phyloP scores from a whole-genome alignment of 106 monocot species.

The Dioscorea alata region DNA sequence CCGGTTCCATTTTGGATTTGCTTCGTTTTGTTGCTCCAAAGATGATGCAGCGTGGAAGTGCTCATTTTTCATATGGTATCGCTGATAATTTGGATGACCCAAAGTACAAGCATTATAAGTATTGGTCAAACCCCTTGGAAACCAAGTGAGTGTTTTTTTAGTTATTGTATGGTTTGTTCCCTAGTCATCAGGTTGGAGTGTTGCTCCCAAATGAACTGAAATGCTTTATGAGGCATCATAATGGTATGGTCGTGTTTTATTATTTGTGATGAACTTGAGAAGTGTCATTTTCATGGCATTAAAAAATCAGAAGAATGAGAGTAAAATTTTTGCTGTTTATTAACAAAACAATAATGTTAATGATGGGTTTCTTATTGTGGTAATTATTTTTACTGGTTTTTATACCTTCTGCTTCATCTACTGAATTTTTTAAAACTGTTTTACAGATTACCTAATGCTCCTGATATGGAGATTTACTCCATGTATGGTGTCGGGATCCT shows the following conservation, averaged over 20 bases:
- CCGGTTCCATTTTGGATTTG: constrained; percentile 70
- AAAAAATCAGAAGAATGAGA: too few relatives aligned
- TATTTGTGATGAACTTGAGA: too few relatives aligned
- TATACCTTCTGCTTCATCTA: not conserved
- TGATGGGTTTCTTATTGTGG: too few relatives aligned
- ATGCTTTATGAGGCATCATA: too few relatives aligned
- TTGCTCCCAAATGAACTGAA: too few relatives aligned
- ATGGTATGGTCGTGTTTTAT: too few relatives aligned
- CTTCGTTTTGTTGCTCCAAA: constrained; percentile 96
- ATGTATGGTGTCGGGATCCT: constrained; percentile 96
- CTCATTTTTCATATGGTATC: constrained; percentile 95
- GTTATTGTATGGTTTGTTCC: not conserved
- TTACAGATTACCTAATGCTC: constrained; percentile 85
- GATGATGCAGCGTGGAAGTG: constrained; percentile 96
- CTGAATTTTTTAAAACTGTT: constrained; percentile 2
- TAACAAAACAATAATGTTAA: too few relatives aligned
- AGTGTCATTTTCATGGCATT: too few relatives aligned
- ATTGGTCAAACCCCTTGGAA: constrained; percentile 99
- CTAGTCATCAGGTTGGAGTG: too few relatives aligned
- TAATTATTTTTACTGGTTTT: not conserved
- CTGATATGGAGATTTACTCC: constrained; percentile 95
- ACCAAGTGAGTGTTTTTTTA: constrained; percentile 57
- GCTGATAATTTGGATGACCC: constrained; percentile 93
- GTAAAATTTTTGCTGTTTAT: too few relatives aligned
- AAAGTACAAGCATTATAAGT: constrained; percentile 82